These are phyloP conservation scores for Phytopythium sindhum DNA, from an alignment of 352 stramenopile genomes.

Conservation along the genomic window DNA sequence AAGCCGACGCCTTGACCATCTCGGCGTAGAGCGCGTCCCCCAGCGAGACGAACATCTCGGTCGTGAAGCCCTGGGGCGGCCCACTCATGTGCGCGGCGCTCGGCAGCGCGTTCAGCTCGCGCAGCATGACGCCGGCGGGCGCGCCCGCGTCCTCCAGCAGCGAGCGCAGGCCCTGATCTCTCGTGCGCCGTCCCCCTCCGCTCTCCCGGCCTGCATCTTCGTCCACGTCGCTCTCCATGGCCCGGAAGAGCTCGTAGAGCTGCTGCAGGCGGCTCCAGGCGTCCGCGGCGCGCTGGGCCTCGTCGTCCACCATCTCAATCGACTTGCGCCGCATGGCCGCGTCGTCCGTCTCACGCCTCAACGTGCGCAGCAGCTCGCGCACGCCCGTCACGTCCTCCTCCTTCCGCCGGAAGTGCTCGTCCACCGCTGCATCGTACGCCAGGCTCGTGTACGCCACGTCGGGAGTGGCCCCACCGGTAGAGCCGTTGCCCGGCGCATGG, in stretches of 20 bases:
- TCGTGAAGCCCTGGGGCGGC: conserved; percentile 66
- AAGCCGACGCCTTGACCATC: conserved; percentile 37
- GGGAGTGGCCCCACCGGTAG: conserved; percentile 8
- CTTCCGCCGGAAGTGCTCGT: conserved; percentile 23
- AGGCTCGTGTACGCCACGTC: conserved; percentile 50
- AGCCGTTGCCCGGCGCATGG: conserved; percentile 13
- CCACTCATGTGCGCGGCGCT: conserved; percentile 1
- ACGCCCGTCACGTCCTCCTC: conserved; percentile 27
- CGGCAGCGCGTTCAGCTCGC: conserved; percentile 50
- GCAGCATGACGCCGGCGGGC: conserved; percentile 36
- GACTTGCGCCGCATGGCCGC: conserved; percentile 12
- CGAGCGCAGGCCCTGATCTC: conserved; percentile 47
- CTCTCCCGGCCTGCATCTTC: conserved; percentile 16
- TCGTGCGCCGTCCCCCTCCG: conserved; percentile 2
- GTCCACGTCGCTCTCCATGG: conserved; percentile 25
- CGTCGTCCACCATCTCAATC: conserved; percentile 29
- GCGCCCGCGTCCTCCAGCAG: conserved; percentile 38
- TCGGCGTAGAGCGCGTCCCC: conserved; percentile 70
- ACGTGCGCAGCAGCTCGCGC: conserved; percentile 14
- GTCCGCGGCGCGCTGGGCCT: conserved; percentile 47
- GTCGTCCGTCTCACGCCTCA: conserved; percentile 3
- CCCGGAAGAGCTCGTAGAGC: conserved; percentile 60
- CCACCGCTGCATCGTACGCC: conserved; percentile 20
- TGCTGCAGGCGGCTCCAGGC: conserved; percentile 56
- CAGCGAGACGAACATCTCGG: conserved; percentile 62